Evolutionary conservation across 257 asterid genomes (phyloP).

Genomic region (Solanum tacnaense): DNA sequence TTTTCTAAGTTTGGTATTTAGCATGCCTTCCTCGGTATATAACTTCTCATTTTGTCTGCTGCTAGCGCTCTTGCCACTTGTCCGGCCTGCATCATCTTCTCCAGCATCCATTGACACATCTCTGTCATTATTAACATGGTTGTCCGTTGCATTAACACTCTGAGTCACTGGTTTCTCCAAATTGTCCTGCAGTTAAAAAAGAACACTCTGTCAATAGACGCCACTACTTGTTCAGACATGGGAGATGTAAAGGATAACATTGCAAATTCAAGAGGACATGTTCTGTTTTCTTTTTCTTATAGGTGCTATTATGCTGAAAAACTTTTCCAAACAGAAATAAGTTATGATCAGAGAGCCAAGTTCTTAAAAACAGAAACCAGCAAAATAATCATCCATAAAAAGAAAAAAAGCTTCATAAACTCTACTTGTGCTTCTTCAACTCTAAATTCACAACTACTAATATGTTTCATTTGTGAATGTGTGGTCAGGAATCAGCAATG

Average conservation of each 20-base stretch:
- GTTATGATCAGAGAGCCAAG: background rate
- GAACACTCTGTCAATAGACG: background rate
- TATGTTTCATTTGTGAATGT: background rate
- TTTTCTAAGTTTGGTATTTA: slow-evolving; percentile 57
- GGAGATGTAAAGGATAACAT: background rate
- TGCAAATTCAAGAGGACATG: background rate
- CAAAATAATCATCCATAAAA: background rate
- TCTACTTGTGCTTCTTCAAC: background rate
- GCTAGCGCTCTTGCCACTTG: slow-evolving; percentile 31
- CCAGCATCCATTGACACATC: slow-evolving; percentile 48
- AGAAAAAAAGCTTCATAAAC: background rate
- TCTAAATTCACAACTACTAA: background rate
- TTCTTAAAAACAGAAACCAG: background rate
- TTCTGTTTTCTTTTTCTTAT: background rate
- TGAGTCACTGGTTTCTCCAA: slow-evolving; percentile 9
- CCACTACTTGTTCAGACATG: background rate
- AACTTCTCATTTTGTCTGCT: slow-evolving; percentile 70
- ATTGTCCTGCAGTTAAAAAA: slow-evolving; percentile 31
- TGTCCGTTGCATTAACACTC: background rate
- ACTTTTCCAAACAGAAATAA: background rate
- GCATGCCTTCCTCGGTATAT: slow-evolving; percentile 71
- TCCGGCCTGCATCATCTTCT: slow-evolving; percentile 28
- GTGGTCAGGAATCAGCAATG: background rate
- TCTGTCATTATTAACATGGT: slow-evolving; percentile 12
- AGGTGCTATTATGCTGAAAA: background rate